Evolutionary conservation across 2,329 filamentous ascomycete species (phyloP).

Genomic region (Aspergillus udagawae): DNA sequence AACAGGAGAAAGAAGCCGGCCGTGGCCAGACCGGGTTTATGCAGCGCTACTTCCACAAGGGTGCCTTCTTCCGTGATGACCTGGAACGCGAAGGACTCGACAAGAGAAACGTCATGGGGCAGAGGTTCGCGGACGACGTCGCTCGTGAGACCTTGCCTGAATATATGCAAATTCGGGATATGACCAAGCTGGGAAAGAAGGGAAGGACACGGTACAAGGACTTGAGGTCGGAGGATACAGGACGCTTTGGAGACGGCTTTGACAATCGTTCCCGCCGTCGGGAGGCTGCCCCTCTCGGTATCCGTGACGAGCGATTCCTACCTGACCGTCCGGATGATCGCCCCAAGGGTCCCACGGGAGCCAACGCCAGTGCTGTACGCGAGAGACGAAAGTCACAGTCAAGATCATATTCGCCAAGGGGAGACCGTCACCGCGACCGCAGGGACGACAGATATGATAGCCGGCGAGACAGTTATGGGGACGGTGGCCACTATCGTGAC

Average conservation of each 20-base stretch:
- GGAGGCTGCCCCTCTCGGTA: constrained; percentile 33
- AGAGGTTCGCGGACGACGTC: constrained; percentile 76
- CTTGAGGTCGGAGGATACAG: constrained; percentile 84
- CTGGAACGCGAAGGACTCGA: constrained; percentile 70
- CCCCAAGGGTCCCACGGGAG: constrained; percentile 39
- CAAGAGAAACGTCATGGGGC: constrained; percentile 80
- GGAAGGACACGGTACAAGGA: constrained; percentile 88
- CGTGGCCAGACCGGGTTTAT: constrained; percentile 83
- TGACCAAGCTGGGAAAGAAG: constrained; percentile 90
- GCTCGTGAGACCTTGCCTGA: constrained; percentile 82
- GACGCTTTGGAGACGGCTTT: constrained; percentile 62
- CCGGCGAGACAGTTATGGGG: too few species aligned
- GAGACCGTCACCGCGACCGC: constrained; percentile 39
- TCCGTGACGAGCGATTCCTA: constrained; percentile 45
- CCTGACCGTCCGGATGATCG: constrained; percentile 40
- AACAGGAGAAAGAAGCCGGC: constrained; percentile 68
- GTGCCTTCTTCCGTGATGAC: constrained; percentile 89
- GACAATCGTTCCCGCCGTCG: constrained; percentile 23
- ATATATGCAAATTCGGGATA: constrained; percentile 87
- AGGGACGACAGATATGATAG: constrained; percentile 24
- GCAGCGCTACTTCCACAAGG: constrained; percentile 96
- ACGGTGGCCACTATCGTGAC: constrained; percentile 48
- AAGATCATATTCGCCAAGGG: constrained; percentile 51
- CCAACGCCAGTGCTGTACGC: constrained; percentile 43
- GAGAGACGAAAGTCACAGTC: constrained; percentile 34